Conservation (phyloP, 345 rosid species). For the Durio zibethinus region DNA sequence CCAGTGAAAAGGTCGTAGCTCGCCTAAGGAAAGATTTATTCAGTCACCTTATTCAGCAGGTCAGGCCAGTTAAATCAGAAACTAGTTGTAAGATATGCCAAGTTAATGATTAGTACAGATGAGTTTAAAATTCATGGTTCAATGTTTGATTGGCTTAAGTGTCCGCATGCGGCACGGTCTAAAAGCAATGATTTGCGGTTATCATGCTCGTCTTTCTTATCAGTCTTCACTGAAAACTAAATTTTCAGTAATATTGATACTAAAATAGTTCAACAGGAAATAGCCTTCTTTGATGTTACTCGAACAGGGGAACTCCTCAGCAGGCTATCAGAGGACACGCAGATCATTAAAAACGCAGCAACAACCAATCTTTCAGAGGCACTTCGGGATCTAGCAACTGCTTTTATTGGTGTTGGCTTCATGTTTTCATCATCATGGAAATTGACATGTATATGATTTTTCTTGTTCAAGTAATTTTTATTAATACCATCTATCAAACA, state of each 20-base stretch:
- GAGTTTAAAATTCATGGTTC: background rate
- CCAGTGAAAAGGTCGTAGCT: slow-evolving; percentile 68
- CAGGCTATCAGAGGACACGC: slow-evolving; percentile 64
- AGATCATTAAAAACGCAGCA: slow-evolving; percentile 69
- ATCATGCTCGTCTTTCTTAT: background rate
- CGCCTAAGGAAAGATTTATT: slow-evolving; percentile 55
- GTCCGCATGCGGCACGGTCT: background rate
- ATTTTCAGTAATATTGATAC: slow-evolving; percentile 3
- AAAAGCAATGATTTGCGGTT: background rate
- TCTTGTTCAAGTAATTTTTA: background rate
- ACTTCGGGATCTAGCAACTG: slow-evolving; percentile 53
- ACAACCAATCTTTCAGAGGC: slow-evolving; percentile 68
- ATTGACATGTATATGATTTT: slow-evolving; percentile 43
- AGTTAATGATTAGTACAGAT: background rate
- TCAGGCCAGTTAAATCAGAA: slow-evolving; percentile 11
- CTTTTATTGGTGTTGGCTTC: slow-evolving; percentile 54
- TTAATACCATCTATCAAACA: background rate
- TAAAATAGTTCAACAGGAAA: slow-evolving; percentile 37
- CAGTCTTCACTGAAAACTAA: background rate
- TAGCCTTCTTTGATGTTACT: slow-evolving; percentile 62
- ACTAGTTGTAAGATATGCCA: background rate
- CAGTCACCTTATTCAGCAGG: slow-evolving; percentile 57
- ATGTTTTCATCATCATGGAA: slow-evolving; percentile 71
- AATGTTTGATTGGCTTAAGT: background rate
- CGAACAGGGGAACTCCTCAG: slow-evolving; percentile 67